Percentiles rank a stretch among this genome's conserved stretches.
Conservation (phyloP, 2,329 filamentous ascomycete species). For the Elsinoe fawcettii region DNA sequence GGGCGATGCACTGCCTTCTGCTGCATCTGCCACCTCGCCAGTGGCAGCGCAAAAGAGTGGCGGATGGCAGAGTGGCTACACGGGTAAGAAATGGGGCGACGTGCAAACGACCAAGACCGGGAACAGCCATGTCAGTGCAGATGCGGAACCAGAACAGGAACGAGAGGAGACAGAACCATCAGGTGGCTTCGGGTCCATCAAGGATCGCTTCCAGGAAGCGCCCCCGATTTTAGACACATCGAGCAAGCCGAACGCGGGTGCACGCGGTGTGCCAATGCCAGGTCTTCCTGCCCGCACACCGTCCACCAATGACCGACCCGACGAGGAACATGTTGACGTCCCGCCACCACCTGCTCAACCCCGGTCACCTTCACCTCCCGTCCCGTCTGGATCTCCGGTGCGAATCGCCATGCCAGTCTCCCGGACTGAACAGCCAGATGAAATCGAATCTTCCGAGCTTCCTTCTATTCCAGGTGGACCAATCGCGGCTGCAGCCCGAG, state of each 20-base stretch:
- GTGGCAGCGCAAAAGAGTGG: slow-evolving; percentile 65
- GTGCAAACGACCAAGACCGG: slow-evolving; percentile 69
- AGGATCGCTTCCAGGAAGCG: slow-evolving; percentile 75
- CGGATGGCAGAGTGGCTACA: slow-evolving; percentile 87
- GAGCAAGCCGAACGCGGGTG: slow-evolving; percentile 58
- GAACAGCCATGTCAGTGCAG: slow-evolving; percentile 46
- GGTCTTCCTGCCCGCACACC: slow-evolving; percentile 58
- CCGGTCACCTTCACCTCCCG: slow-evolving; percentile 41
- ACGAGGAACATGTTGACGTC: slow-evolving; percentile 44
- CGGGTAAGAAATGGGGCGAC: slow-evolving; percentile 80
- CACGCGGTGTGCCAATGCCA: slow-evolving; percentile 66
- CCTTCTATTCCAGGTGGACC: slow-evolving; percentile 57
- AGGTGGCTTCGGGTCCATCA: slow-evolving; percentile 64
- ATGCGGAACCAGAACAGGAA: slow-evolving; percentile 62
- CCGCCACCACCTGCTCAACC: slow-evolving; percentile 36
- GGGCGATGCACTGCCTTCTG: slow-evolving; percentile 41
- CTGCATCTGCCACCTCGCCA: slow-evolving; percentile 41
- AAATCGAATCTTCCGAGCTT: slow-evolving; percentile 46
- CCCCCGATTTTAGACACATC: slow-evolving; percentile 58
- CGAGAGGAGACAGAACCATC: slow-evolving; percentile 46
- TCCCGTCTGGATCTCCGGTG: slow-evolving; percentile 63
- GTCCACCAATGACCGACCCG: slow-evolving; percentile 36
- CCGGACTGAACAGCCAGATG: slow-evolving; percentile 46
- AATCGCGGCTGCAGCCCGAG: slow-evolving; percentile 55
- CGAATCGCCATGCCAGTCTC: slow-evolving; percentile 79